phyloP scores from a whole-genome alignment of 495 filamentous ascomycete species.

The Penicillium diatomitis region DNA sequence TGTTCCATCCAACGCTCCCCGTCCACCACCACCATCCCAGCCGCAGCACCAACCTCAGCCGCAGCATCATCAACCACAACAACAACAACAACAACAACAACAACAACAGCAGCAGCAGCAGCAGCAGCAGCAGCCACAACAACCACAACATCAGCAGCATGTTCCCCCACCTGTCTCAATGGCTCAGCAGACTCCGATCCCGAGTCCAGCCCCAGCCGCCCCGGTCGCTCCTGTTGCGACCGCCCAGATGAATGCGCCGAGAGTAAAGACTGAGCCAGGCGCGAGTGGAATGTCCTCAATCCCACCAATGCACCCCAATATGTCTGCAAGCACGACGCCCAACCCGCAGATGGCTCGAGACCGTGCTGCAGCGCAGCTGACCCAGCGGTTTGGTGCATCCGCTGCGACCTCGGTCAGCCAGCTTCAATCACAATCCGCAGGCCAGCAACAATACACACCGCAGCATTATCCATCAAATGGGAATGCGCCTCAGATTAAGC shows the following conservation, averaged over 20 bases:
- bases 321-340: slow-evolving; percentile 22
- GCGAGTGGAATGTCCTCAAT: slow-evolving; percentile 38
- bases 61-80: no score
- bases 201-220: slow-evolving; percentile 2
- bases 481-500: slow-evolving; percentile 38
- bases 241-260: slow-evolving; percentile 28
- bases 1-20: slow-evolving; percentile 53
- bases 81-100: no score
- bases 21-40: slow-evolving; percentile 26
- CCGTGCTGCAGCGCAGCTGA: slow-evolving; percentile 58
- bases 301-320: slow-evolving; percentile 28
- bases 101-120: no score
- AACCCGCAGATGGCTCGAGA: slow-evolving; percentile 48
- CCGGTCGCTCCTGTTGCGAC: not conserved
- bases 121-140: no score
- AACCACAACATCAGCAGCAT: slow-evolving; percentile 5
- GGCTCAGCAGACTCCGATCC: slow-evolving; percentile 23
- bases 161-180: slow-evolving; percentile 21
- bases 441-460: slow-evolving; percentile 37
- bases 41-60: no score
- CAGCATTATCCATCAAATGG: slow-evolving; percentile 36
- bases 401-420: slow-evolving; percentile 64
- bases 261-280: slow-evolving; percentile 72
- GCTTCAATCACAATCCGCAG: slow-evolving; percentile 40
- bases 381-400: slow-evolving; percentile 59